Evolutionary conservation across 805 yeast species (phyloP).

Genomic region (Ascoidea asiatica): DNA sequence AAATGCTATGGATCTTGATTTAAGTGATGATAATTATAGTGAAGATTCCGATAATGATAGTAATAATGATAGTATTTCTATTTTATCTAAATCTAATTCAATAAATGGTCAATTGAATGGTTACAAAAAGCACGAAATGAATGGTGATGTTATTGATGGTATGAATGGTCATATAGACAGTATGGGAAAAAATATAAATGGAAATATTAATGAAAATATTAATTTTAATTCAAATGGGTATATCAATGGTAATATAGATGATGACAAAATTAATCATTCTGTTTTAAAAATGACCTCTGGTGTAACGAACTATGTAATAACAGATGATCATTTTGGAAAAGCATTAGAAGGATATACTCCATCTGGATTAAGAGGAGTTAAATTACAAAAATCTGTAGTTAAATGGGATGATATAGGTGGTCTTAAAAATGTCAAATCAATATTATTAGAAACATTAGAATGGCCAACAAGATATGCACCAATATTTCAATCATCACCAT

Average conservation of each 20-base stretch:
- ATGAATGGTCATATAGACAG: not conserved
- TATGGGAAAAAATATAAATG: not conserved
- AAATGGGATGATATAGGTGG: slow-evolving; percentile 92
- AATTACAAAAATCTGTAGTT: slow-evolving; percentile 61
- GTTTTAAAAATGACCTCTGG: too few relatives aligned
- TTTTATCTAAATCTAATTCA: not conserved
- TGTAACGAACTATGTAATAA: slow-evolving; percentile 10
- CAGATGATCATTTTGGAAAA: slow-evolving; percentile 29
- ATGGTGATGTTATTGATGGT: too few relatives aligned
- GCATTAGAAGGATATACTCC: slow-evolving; percentile 68
- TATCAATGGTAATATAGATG: not conserved
- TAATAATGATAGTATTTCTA: not conserved
- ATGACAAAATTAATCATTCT: not conserved
- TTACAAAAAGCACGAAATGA: too few relatives aligned
- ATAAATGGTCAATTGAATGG: not conserved
- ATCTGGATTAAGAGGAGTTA: slow-evolving; percentile 73
- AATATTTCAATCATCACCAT: slow-evolving; percentile 78
- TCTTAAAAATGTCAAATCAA: slow-evolving; percentile 54
- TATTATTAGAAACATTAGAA: slow-evolving; percentile 77
- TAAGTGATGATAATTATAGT: slow-evolving; percentile 1
- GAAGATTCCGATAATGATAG: slow-evolving; percentile 7
- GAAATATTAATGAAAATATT: not conserved
- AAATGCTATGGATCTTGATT: slow-evolving; percentile 4
- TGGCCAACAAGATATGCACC: slow-evolving; percentile 98
- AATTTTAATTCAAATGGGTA: not conserved